These are phyloP conservation scores for Dimocarpus longan DNA, from an alignment of 345 rosid species.

Conservation along the genomic window DNA sequence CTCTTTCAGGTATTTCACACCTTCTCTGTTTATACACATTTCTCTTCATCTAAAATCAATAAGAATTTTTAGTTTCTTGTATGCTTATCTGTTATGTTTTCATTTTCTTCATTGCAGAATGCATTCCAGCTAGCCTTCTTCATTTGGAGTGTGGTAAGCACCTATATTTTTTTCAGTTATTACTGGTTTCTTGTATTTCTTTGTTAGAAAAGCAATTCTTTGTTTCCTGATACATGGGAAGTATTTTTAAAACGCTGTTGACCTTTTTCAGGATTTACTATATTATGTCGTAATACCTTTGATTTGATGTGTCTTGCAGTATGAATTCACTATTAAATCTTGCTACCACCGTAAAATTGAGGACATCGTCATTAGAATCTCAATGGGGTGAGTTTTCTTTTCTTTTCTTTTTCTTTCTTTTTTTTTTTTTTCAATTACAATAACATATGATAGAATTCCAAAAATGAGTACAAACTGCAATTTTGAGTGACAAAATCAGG, in stretches of 20 bases:
- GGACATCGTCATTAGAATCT: slow-evolving; percentile 62
- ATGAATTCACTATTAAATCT: slow-evolving; percentile 43
- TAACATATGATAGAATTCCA: background rate
- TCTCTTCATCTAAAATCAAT: background rate
- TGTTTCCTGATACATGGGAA: no score
- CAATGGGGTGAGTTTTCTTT: slow-evolving; percentile 70
- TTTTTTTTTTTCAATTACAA: background rate
- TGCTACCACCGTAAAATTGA: slow-evolving; percentile 59
- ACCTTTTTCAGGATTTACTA: no score
- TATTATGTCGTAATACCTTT: background rate
- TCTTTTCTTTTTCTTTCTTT: background rate
- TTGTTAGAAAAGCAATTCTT: no score
- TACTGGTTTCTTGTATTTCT: background rate
- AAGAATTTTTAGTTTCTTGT: background rate
- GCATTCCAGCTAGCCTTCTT: slow-evolving; percentile 92
- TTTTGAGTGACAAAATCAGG: no score
- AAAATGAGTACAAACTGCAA: no score
- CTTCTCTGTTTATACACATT: background rate
- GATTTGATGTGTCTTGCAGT: slow-evolving; percentile 41
- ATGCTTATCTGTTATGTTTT: background rate
- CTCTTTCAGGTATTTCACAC: slow-evolving; percentile 72
- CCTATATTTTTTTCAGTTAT: background rate
- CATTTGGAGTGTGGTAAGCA: slow-evolving; percentile 70
- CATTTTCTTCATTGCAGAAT: slow-evolving; percentile 47
- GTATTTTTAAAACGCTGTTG: no score